Base-by-base conservation (phyloP, 2,329 filamentous ascomycete species). In the Xylaria sp. region DNA sequence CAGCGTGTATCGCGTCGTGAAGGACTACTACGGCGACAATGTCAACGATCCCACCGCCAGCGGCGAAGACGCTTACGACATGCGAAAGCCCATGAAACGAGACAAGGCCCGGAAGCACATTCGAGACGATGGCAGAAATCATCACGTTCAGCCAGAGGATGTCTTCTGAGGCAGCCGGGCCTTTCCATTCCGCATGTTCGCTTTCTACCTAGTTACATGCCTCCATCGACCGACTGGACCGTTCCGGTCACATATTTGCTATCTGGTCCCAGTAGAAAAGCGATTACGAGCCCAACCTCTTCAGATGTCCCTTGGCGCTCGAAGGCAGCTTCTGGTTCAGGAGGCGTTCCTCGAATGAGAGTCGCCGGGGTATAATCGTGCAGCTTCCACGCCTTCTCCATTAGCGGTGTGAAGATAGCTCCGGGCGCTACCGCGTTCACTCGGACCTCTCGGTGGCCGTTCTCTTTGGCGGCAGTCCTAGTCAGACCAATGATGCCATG, bases 1-100 rank as follows among this genome's bases (percentile, higher is more conserved):
- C 80, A 94, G 90, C 67, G 92, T 98, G 56, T 99, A 92, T 82
- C 87, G 96, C 55, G 89, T 93, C 10, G 95, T 99, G 54, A 90
- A 94, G 75, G 92, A 92, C 76, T 99, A 99, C 81, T 99, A 99
- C 78, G 93, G 92, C 71, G 94, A 98, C 78, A 92, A 97, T 78
- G 88, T 90, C 36, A 86, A 83, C 62, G 87, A 89, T 63, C 88
- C 89, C 3, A 88, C 86, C 10, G 84, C 87, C 69, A 83, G 83
- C 18, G 88, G 89, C 60, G 94, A 97, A 81, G 95, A 98, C 83
- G 96, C 95, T 20, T 96, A 93, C 79, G 96, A 99, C 82, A 99
- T 99, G 96, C 89, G 96, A 73, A 98, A 98, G 80, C 89, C 94
- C 46, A 89, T 95, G 83, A 92, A 88, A 81, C 88, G 94, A 77